Base-by-base conservation (phyloP, 176 grass and related monocot species). In the Zoysia pacifica region DNA sequence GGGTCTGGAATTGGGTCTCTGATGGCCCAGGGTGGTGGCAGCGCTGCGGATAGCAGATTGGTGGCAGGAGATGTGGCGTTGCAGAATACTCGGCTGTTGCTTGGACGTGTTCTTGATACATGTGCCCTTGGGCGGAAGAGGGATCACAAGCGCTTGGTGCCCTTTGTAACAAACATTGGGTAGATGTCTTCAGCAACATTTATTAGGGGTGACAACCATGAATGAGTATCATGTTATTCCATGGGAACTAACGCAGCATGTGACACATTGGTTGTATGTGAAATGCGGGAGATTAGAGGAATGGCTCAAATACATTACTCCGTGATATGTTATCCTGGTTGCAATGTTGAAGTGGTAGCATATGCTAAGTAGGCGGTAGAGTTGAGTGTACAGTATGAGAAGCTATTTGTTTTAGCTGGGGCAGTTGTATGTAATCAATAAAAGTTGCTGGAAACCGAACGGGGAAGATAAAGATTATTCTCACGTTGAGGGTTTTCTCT, bases 121-220 rank as follows among this genome's bases (percentile, higher is more conserved):
- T 97, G 94, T 51, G 91, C 94, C 19, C 87, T 97, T 52, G 94
- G 94, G 14, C 93, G 85, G 35, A 97, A 97, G 85, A 92, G 94
- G 88, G 94, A 97, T 49, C 85, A 94, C 76, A 97, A 94, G 67
- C 89, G 94, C 44, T 86, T 97, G 63, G 91, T 97, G 58, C 91
- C 94, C 3, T 97, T 97, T 74, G 94, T 94, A 66, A 83, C 86
- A 20, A 94, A 89, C 74, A 72, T 94, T 5, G 86, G 86, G 51
- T 88, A 89, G 43, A 56, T 7, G 20, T 7, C 36, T 15, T 28
- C 28, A 28, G 28, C 28, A 28, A 28, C 28, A 28, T 28, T 28
- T 28, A 28, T 28, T 28, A 28, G 28, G 28, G 28, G 28, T 28
- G 28, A 28, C 28, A 28, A 28, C 28, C 28, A 28, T 28, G 28